Conservation (phyloP, 2,329 filamentous ascomycete species). For the Dactylellina cionopaga region DNA sequence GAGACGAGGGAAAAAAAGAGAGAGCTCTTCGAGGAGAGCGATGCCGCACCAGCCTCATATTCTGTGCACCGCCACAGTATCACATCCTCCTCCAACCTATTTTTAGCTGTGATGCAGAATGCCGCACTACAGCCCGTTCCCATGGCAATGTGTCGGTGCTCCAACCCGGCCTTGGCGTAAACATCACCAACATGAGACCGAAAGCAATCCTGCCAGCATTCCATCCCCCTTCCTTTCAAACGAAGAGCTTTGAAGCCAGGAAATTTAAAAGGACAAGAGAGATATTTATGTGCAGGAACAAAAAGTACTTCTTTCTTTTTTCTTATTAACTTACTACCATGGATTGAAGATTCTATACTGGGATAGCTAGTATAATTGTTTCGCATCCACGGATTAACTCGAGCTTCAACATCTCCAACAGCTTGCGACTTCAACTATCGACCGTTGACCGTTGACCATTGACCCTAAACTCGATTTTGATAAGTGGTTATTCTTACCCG, state of each 20-base stretch:
- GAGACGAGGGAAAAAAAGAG: too few species aligned
- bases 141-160: not conserved
- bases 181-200: conserved; percentile 4
- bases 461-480: not conserved
- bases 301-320: not conserved
- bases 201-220: not conserved
- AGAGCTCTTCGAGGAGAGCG: too few species aligned
- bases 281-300: too few species aligned
- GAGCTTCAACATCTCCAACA: too few species aligned
- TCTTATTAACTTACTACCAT: too few species aligned
- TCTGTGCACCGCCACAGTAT: not conserved
- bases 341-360: not conserved
- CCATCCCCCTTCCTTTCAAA: not conserved
- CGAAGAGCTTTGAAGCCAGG: too few species aligned
- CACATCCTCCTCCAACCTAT: not conserved
- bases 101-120: not conserved
- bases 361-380: too few species aligned
- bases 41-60: not conserved
- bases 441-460: not conserved
- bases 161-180: conserved; percentile 1
- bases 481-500: not conserved
- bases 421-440: not conserved
- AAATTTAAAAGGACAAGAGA: too few species aligned
- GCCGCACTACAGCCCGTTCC: not conserved
- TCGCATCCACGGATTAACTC: too few species aligned